Evolutionary conservation across 177 flowering plant species (phyloP).

Genomic region (Telopea speciosissima): DNA sequence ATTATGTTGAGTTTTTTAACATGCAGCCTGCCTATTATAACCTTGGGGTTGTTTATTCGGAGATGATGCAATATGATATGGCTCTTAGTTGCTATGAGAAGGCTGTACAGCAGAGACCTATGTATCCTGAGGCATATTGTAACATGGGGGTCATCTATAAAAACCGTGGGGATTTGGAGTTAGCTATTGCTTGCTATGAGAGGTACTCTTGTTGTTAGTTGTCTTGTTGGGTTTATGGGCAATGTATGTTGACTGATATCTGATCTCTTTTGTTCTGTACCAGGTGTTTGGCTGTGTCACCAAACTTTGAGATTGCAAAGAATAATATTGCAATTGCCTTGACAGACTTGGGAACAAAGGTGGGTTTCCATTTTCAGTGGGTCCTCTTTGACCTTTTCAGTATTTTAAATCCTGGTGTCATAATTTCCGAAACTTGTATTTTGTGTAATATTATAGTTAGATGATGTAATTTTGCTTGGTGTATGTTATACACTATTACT

Average conservation of each 20-base stretch:
- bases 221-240: slow-evolving; percentile 8
- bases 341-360: slow-evolving; percentile 99
- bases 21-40: slow-evolving; percentile 99
- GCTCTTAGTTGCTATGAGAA: slow-evolving; percentile 95
- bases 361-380: slow-evolving; percentile 15
- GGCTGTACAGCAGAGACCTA: slow-evolving; percentile 91
- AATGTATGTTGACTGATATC: neutral
- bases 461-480: neutral
- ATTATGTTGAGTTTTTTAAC: slow-evolving; percentile 6
- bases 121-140: slow-evolving; percentile 99
- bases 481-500: neutral
- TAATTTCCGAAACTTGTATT: neutral
- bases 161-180: slow-evolving; percentile 89
- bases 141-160: slow-evolving; percentile 99
- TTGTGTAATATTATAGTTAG: neutral
- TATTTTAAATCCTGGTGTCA: neutral
- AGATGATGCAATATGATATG: slow-evolving; percentile 90
- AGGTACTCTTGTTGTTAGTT: slow-evolving; percentile 42
- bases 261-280: slow-evolving; percentile 15
- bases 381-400: neutral
- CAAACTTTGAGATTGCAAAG: slow-evolving; percentile 98
- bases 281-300: slow-evolving; percentile 97
- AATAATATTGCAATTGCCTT: slow-evolving; percentile 98
- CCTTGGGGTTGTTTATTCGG: slow-evolving; percentile 98
- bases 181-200: slow-evolving; percentile 96